phyloP scores from a whole-genome alignment of 1,284 basidiomycete species.

The Ustilago xerochloae region DNA sequence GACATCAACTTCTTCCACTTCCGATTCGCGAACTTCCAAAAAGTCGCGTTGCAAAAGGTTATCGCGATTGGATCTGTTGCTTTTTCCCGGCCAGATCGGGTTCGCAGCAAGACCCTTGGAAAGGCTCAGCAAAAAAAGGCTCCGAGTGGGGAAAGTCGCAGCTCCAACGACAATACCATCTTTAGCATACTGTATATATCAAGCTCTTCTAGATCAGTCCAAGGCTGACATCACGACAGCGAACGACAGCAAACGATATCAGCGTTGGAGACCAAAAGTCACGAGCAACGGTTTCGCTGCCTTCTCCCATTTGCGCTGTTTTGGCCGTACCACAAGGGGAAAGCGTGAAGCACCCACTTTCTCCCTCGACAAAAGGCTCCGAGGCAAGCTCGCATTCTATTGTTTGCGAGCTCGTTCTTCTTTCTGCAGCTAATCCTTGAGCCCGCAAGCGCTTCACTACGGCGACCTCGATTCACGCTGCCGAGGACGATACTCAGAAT shows the following conservation, averaged over 20 bases:
- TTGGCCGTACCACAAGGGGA: not conserved
- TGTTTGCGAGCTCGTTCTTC: not conserved
- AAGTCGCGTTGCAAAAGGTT: not conserved
- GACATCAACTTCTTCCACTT: conserved; percentile 6
- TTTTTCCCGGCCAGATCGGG: not conserved
- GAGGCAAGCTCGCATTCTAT: not conserved
- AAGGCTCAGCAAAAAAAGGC: conserved; percentile 25
- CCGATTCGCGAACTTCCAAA: conserved; percentile 37
- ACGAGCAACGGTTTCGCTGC: too few species aligned
- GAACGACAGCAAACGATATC: too few species aligned
- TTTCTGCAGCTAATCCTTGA: not conserved
- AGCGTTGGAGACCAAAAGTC: not conserved
- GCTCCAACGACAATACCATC: not conserved
- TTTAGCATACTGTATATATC: not conserved
- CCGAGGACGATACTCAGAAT: too few species aligned
- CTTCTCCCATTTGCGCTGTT: too few species aligned
- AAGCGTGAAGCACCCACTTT: not conserved
- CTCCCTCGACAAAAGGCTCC: conserved; percentile 23
- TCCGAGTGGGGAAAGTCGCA: conserved; percentile 15
- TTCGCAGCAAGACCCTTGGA: conserved; percentile 5
- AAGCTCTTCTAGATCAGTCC: too few species aligned
- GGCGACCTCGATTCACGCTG: too few species aligned
- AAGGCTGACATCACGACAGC: too few species aligned
- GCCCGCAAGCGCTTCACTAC: not conserved
- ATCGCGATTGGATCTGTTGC: not conserved